Base-by-base conservation (phyloP, 192 early-diverging fungal genomes). In the Coemansia sp. region DNA sequence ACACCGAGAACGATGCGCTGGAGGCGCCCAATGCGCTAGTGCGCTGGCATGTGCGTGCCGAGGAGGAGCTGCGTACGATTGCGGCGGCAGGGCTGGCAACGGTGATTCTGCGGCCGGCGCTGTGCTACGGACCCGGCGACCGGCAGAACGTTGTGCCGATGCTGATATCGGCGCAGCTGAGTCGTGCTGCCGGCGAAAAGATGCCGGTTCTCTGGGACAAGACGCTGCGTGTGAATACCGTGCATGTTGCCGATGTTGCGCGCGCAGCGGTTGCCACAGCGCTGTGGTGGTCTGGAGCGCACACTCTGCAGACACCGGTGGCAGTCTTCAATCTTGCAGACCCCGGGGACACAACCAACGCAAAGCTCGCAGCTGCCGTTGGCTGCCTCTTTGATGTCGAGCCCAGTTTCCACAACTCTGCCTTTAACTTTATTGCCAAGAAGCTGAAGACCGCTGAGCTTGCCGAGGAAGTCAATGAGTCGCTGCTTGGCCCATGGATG, bases 121-220 rank as follows among this genome's bases (percentile, higher is more conserved):
- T 95, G 19, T 87, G 96, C 37, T 98, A 98, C 67, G 97, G 97
- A 21, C 80, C 88, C 1, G 90, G 89, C 18, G 95, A 96, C 65
- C 61, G 73, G 19, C 67, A 73, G 47, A 69, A 68, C 56, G 71
- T 74, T 88, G 96, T 94, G 39, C 94, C 97, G 39, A 91, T 95
- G 66, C 79, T 98, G 66, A 95, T 98, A 43, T 91, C 92, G 51
- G 97, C 94, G 59, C 90, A 93, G 49, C 90, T 98, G 13, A 97
- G 96, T 77, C 76, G 90, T 48, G 86, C 88, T 26, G 66, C 90
- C 26, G 84, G 88, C 41, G 91, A 95, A 73, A 88, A 91, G 66
- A 98, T 98, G 97, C 92, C 92, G 39, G 86, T 96, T 46, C 79
- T 98, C 48, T 98, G 97, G 97, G 93, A 90, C 39, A 92, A 92